A percentile compares a stretch with the other conserved stretches of the same genome.
Conservation (phyloP, 2,329 filamentous ascomycete species). For the Rhynchosporium graminicola region DNA sequence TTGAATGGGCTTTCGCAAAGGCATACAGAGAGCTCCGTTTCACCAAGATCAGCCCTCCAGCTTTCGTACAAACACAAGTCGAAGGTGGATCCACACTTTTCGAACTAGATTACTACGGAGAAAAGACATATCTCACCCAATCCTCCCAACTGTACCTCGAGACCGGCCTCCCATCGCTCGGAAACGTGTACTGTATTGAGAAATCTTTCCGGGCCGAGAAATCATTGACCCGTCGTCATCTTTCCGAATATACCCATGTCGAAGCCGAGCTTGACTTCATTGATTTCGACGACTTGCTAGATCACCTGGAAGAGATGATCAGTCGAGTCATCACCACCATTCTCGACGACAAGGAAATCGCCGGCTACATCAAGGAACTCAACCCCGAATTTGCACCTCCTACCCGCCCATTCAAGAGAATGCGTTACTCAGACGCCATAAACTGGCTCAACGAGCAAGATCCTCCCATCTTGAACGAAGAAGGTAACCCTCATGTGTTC, state of each 20-base stretch:
- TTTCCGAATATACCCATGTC: conserved; percentile 95
- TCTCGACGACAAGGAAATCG: conserved; percentile 71
- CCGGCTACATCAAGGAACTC: conserved; percentile 75
- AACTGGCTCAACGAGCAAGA: conserved; percentile 89
- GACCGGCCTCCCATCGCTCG: conserved; percentile 85
- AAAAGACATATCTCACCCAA: conserved; percentile 91
- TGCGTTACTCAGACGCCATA: conserved; percentile 93
- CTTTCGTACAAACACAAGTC: conserved; percentile 85
- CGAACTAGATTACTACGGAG: conserved; percentile 62
- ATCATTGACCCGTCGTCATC: conserved; percentile 86
- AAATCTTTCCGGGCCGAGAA: conserved; percentile 99
- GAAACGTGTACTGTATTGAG: conserved; percentile 96
- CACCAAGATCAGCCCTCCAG: conserved; percentile 72
- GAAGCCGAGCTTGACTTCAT: conserved; percentile 98
- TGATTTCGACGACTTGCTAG: conserved; percentile 83
- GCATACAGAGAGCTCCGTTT: conserved; percentile 64
- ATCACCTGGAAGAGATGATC: conserved; percentile 78
- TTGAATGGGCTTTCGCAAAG: conserved; percentile 67
- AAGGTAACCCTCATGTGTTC: conserved; percentile 85
- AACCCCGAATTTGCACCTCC: conserved; percentile 90
- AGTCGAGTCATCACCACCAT: conserved; percentile 66
- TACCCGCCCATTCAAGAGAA: conserved; percentile 84
- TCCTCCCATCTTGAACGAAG: conserved; percentile 80
- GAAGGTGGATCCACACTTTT: conserved; percentile 68
- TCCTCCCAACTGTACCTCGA: conserved; percentile 97